phyloP scores from a whole-genome alignment of 164 flowering plant genomes.

The Stephania cephalantha region DNA sequence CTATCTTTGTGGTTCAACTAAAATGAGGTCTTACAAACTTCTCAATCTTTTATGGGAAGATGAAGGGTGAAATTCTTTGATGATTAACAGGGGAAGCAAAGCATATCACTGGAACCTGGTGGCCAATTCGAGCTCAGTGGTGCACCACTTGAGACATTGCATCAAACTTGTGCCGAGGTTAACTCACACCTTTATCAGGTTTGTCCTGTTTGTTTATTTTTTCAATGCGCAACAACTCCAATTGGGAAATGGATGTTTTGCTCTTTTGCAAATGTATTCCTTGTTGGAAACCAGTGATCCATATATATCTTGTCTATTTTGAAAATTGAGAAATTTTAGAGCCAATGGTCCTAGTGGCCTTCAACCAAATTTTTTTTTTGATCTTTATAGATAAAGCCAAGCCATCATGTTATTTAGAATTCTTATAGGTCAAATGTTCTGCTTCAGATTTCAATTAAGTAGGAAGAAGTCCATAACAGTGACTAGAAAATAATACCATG shows the following conservation, averaged over 20 bases:
- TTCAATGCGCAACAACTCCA: neutral
- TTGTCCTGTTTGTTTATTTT: neutral
- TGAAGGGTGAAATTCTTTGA: neutral
- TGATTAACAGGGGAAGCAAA: constrained; percentile 79
- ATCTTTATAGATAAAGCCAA: too few species aligned
- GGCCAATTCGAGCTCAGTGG: constrained; percentile 99
- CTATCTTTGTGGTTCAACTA: neutral
- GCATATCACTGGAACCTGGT: constrained; percentile 97
- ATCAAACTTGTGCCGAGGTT: constrained; percentile 99
- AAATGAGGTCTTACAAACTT: neutral
- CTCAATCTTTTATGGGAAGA: neutral
- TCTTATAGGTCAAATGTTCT: too few species aligned
- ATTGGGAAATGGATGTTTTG: neutral
- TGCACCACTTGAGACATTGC: constrained; percentile 96
- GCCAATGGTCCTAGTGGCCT: too few species aligned
- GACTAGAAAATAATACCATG: too few species aligned
- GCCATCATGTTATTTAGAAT: too few species aligned
- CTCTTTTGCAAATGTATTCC: neutral
- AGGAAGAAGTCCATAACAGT: too few species aligned
- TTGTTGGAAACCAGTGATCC: neutral
- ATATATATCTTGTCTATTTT: neutral
- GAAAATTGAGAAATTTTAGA: too few species aligned
- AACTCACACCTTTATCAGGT: constrained; percentile 92
- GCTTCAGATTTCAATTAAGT: too few species aligned
- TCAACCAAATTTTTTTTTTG: neutral